Conservation (phyloP, 352 stramenopile species). For the Phytophthora sp. region DNA sequence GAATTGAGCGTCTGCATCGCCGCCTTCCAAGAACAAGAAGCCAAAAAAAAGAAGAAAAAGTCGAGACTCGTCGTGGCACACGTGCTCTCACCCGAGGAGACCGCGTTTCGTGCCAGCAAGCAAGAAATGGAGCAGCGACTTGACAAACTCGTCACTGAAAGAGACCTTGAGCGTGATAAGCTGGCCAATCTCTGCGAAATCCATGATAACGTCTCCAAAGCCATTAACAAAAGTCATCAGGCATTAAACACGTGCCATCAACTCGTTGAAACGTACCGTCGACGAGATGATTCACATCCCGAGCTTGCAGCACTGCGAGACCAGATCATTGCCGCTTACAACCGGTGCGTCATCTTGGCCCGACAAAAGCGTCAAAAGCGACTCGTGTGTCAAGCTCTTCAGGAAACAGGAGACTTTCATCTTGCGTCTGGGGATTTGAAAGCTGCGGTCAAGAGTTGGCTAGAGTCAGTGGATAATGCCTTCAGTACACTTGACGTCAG, state of each 20-base stretch:
- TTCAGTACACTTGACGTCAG: conserved; percentile 62
- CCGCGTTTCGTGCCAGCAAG: conserved; percentile 57
- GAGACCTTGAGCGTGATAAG: conserved; percentile 36
- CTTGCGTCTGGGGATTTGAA: conserved; percentile 49
- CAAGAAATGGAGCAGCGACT: conserved; percentile 51
- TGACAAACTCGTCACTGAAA: conserved; percentile 23
- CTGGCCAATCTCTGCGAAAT: conserved; percentile 32
- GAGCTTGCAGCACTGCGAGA: conserved; percentile 25
- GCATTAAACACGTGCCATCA: conserved; percentile 55
- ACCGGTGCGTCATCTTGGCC: conserved; percentile 55
- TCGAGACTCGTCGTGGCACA: conserved; percentile 78
- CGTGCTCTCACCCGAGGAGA: conserved; percentile 61
- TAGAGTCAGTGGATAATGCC: conserved; percentile 77
- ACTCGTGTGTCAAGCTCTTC: conserved; percentile 61
- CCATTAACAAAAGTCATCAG: conserved; percentile 72
- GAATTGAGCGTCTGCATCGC: conserved; percentile 46
- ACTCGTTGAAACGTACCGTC: conserved; percentile 53
- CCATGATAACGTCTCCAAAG: conserved; percentile 40
- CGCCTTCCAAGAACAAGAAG: conserved; percentile 62
- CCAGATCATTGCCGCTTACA: conserved; percentile 54
- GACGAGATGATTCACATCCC: conserved; percentile 6
- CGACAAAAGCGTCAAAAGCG: conserved; percentile 74
- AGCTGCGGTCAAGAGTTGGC: conserved; percentile 66
- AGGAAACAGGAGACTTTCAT: conserved; percentile 79
- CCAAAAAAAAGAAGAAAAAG: conserved; percentile 89